Conservation (phyloP, 1,139 yeast genomes). For the Debaryomyces subglobosus region DNA sequence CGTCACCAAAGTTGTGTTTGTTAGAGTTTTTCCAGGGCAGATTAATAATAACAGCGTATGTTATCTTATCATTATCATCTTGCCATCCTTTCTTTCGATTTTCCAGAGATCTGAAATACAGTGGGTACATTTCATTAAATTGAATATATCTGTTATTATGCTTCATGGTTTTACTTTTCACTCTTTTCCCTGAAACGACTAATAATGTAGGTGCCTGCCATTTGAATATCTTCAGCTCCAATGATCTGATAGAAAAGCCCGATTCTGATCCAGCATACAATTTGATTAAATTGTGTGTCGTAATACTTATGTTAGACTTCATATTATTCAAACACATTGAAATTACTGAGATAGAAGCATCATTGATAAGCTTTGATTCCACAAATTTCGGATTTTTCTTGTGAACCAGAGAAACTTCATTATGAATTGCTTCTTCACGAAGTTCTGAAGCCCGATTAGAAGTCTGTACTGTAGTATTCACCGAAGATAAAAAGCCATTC, state of each 20-base stretch:
- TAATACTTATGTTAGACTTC: constrained; percentile 23
- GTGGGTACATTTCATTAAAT: constrained; percentile 58
- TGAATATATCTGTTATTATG: constrained; percentile 52
- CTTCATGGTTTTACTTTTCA: constrained; percentile 41
- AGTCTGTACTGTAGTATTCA: background rate
- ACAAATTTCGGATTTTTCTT: constrained; percentile 18
- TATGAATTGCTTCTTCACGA: background rate
- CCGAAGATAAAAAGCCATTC: constrained; percentile 22
- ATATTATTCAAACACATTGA: constrained; percentile 32
- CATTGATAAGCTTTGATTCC: constrained; percentile 45
- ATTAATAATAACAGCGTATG: constrained; percentile 63
- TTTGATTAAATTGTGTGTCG: constrained; percentile 52
- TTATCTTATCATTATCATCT: constrained; percentile 42
- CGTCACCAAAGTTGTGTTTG: constrained; percentile 72
- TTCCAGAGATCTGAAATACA: constrained; percentile 39
- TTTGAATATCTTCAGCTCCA: constrained; percentile 81
- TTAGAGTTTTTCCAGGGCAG: constrained; percentile 81
- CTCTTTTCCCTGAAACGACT: constrained; percentile 64
- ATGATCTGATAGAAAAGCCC: constrained; percentile 86
- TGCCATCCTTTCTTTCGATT: constrained; percentile 38
- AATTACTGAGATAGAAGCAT: constrained; percentile 45
- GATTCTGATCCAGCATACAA: constrained; percentile 73
- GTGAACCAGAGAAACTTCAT: background rate
- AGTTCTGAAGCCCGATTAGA: background rate
- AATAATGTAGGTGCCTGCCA: constrained; percentile 89